A percentile compares a stretch with the other conserved stretches of the same genome.
phyloP scores from a whole-genome alignment of 345 rosid genomes.

The Populus euphratica region DNA sequence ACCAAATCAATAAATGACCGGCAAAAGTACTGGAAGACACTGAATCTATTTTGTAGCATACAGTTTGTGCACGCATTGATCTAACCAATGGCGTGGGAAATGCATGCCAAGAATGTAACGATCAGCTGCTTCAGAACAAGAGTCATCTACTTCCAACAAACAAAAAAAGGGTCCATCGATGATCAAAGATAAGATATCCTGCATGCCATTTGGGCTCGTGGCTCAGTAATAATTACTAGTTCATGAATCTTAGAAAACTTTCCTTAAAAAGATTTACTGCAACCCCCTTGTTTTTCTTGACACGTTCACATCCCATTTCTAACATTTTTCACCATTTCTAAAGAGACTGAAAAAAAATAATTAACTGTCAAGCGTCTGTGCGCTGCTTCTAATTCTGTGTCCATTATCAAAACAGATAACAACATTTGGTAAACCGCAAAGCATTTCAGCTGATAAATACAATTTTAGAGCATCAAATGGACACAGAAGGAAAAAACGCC shows the following conservation, averaged over 20 bases:
- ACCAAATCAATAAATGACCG: background rate
- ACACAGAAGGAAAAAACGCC: background rate
- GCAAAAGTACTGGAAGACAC: background rate
- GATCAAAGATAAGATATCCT: background rate
- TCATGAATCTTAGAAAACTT: background rate
- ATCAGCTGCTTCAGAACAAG: background rate
- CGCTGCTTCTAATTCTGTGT: background rate
- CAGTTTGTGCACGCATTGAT: background rate
- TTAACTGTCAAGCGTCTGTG: background rate
- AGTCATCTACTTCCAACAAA: background rate
- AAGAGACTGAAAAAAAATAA: background rate
- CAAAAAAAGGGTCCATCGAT: background rate
- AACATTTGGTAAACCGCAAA: background rate
- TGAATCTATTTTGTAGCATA: background rate
- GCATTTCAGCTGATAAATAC: background rate
- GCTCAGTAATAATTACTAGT: background rate
- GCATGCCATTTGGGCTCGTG: background rate
- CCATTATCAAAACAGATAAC: background rate
- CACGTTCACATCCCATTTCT: background rate
- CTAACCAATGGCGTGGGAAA: background rate
- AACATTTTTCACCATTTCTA: background rate
- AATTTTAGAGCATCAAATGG: background rate
- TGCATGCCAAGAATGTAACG: background rate
- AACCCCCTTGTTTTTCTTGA: background rate
- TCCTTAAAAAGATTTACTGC: background rate